phyloP scores from a whole-genome alignment of 345 rosid species.

The Ceriops decandra region DNA sequence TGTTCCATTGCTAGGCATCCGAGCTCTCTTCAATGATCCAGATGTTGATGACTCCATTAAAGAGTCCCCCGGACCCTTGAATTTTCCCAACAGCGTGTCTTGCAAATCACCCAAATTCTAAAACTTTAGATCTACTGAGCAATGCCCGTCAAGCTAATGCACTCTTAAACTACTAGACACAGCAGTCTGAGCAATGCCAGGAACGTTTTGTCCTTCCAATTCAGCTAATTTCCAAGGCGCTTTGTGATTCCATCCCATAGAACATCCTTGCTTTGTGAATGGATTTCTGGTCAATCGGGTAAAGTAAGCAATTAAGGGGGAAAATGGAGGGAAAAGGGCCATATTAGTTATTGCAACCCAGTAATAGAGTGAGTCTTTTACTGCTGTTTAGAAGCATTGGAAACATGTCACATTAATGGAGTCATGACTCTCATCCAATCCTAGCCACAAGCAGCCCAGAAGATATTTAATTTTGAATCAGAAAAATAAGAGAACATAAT shows the following conservation, averaged over 20 bases:
- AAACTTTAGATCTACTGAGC: slow-evolving; percentile 30
- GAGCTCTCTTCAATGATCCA: slow-evolving; percentile 46
- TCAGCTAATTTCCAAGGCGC: slow-evolving; percentile 18
- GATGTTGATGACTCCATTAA: slow-evolving; percentile 54
- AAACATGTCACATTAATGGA: not conserved
- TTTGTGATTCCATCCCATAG: slow-evolving; percentile 25
- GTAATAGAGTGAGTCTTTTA: slow-evolving; percentile 6
- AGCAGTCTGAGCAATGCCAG: slow-evolving; percentile 11
- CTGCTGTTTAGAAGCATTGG: too few relatives aligned
- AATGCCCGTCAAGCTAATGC: slow-evolving; percentile 14
- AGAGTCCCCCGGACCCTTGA: slow-evolving; percentile 17
- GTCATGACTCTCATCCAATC: slow-evolving; percentile 22
- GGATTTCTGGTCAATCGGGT: not conserved
- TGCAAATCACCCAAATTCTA: slow-evolving; percentile 26
- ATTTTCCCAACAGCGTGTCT: slow-evolving; percentile 12
- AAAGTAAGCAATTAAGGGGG: not conserved
- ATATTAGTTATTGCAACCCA: slow-evolving; percentile 13
- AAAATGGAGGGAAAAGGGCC: slow-evolving; percentile 1
- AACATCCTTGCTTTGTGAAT: slow-evolving; percentile 13
- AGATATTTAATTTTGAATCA: slow-evolving; percentile 9
- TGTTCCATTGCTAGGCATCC: slow-evolving; percentile 34
- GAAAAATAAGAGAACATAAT: too few relatives aligned
- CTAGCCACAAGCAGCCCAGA: slow-evolving; percentile 25
- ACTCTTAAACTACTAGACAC: slow-evolving; percentile 15
- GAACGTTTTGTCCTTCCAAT: slow-evolving; percentile 15